phyloP scores from a whole-genome alignment of 371 early-diverging fungal species.

The Mortierella sp. region DNA sequence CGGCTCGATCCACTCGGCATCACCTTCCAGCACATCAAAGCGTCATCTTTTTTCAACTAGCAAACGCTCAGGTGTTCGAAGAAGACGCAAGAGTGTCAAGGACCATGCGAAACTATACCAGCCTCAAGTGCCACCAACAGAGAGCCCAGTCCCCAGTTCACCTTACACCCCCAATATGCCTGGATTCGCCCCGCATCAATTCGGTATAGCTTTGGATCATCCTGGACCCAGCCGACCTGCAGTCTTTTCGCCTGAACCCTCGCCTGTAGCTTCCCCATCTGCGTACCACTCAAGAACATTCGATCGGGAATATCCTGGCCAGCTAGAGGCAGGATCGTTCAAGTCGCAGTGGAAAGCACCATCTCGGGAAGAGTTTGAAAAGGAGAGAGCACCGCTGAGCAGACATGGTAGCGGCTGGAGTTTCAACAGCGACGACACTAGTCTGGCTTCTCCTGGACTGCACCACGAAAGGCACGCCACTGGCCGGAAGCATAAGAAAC shows the following conservation, averaged over 20 bases:
- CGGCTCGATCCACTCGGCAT: slow-evolving; percentile 28
- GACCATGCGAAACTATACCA: slow-evolving; percentile 17
- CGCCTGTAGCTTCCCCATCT: slow-evolving; percentile 37
- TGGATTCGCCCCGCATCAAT: slow-evolving; percentile 20
- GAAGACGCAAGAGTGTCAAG: slow-evolving; percentile 45
- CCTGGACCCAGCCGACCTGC: slow-evolving; percentile 9
- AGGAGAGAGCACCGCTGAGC: slow-evolving; percentile 27
- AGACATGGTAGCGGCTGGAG: slow-evolving; percentile 56
- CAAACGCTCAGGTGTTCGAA: slow-evolving; percentile 46
- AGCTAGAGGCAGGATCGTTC: neutral
- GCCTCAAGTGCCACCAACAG: slow-evolving; percentile 20
- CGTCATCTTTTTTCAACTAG: slow-evolving; percentile 46
- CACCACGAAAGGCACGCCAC: slow-evolving; percentile 27
- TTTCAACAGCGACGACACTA: slow-evolving; percentile 52
- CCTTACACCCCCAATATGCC: slow-evolving; percentile 35
- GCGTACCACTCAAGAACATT: slow-evolving; percentile 23
- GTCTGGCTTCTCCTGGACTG: slow-evolving; percentile 35
- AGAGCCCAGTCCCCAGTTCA: slow-evolving; percentile 35
- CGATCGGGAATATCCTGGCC: slow-evolving; percentile 8
- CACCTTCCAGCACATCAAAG: slow-evolving; percentile 31
- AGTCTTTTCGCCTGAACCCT: slow-evolving; percentile 40
- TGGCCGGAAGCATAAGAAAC: slow-evolving; percentile 35
- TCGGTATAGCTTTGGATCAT: slow-evolving; percentile 9
- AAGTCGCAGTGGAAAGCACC: slow-evolving; percentile 12
- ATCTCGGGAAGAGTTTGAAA: slow-evolving; percentile 1